Percentiles rank a stretch among this genome's conserved stretches.
These are phyloP conservation scores for Penicillium sp. DNA, from an alignment of 2,329 filamentous ascomycete genomes.

Conservation along the genomic window DNA sequence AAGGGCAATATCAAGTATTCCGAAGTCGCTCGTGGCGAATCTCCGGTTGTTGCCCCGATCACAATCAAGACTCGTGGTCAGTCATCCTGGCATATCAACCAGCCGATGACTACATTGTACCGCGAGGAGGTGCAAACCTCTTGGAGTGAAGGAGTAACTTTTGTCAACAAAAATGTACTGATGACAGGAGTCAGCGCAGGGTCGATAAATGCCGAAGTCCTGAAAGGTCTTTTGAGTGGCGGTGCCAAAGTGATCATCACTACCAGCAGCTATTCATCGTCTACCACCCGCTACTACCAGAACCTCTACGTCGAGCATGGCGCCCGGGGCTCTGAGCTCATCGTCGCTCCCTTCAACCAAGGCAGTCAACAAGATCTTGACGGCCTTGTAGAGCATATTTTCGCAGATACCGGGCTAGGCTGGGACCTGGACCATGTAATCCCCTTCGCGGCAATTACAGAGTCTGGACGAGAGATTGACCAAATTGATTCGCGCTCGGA, in stretches of 20 bases:
- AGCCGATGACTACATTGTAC: slow-evolving; percentile 14
- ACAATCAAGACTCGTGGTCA: slow-evolving; percentile 14
- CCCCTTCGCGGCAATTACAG: slow-evolving; percentile 45
- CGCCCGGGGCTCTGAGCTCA: slow-evolving; percentile 33
- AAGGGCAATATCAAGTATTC: background rate
- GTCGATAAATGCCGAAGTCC: slow-evolving; percentile 38
- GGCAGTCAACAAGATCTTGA: slow-evolving; percentile 42
- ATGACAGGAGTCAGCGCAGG: slow-evolving; percentile 38
- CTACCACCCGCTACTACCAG: slow-evolving; percentile 34
- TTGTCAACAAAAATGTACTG: slow-evolving; percentile 32
- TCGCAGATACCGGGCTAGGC: slow-evolving; percentile 23
- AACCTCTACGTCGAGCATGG: slow-evolving; percentile 35
- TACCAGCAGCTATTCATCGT: slow-evolving; percentile 34
- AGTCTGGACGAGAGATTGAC: slow-evolving; percentile 36
- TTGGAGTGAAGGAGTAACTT: slow-evolving; percentile 22
- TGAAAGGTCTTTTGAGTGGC: slow-evolving; percentile 32
- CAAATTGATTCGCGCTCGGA: slow-evolving; percentile 21
- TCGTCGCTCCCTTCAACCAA: slow-evolving; percentile 42
- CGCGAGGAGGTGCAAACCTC: slow-evolving; percentile 10
- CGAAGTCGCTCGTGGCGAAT: background rate
- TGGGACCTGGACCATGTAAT: slow-evolving; percentile 42
- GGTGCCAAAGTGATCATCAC: slow-evolving; percentile 42
- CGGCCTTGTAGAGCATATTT: slow-evolving; percentile 39
- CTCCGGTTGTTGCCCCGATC: background rate
- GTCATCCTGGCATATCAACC: slow-evolving; percentile 18